Base-by-base conservation (phyloP, 129 eudicot species). In the Ambrosia trifida region DNA sequence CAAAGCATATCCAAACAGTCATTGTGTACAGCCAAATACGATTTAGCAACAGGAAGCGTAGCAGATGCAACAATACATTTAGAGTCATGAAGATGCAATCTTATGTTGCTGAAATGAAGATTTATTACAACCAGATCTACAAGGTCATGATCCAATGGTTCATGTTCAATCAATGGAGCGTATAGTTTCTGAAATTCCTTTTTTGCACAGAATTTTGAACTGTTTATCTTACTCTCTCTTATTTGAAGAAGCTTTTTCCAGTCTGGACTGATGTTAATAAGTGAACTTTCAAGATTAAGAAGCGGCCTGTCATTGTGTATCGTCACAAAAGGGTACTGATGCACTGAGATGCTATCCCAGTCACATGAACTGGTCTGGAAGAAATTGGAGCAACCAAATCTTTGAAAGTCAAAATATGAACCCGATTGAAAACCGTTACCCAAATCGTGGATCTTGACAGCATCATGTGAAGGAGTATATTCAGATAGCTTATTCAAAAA, bases 11-110 rank as follows among this genome's bases (percentile, higher is more conserved):
- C 97, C 75, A 88, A 69, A 78, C 51, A 60, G 71, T 77, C 86
- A 18, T 72, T 81, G 32, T 71, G 62, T 16, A 83, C 56, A 18
- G 75, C 74, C 45, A 88, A 30, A 14, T 81, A 72, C 31, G 86
- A 76, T 79, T 80, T 83, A 65, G 89, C 86, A 6, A 77, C 70
- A 47, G 96, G 86, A 47, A 88, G 68, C 49, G 83, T 72, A 47
- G 87, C 57, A 73, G 81, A 84, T 62, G 88, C 96, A 45, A 95
- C 52, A 71, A 83, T 70, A 83, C 87, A 83, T 14, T 95, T 71
- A 33, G 87, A 84, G 72, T 95, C 99, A 76, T 95, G 99, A 71
- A 95, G 83, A 80, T 95, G 89, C 53, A 88, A 57, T 76, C 74
- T 82, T 59, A 79, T 52, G 76, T 65, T 82, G 72, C 84, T 74